Conservation (phyloP, 2,329 filamentous ascomycete species). For the Aspergillus puulaauensis region DNA sequence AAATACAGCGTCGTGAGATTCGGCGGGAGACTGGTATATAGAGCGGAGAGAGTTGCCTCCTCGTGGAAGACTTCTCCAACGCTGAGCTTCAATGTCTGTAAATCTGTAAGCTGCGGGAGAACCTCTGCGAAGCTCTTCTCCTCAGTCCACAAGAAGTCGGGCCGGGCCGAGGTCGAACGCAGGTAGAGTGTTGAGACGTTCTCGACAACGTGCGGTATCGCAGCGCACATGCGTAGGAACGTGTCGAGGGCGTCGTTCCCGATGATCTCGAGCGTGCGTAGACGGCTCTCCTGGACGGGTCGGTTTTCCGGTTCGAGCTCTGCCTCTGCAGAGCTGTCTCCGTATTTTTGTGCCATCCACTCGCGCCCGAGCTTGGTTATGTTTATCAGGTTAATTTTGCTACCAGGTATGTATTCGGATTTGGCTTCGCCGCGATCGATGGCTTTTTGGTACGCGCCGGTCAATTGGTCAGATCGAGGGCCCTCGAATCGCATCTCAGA, state of each 20-base stretch:
- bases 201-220: constrained; percentile 19
- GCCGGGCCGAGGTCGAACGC: constrained; percentile 19
- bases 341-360: constrained; percentile 16
- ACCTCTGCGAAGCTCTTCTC: constrained; percentile 15
- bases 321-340: neutral
- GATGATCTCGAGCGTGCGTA: constrained; percentile 26
- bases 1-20: constrained; percentile 25
- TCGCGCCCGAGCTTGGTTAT: constrained; percentile 15
- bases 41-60: constrained; percentile 10
- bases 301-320: neutral
- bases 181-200: constrained; percentile 20
- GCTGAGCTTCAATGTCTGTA: constrained; percentile 20
- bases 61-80: constrained; percentile 25
- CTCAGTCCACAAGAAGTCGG: constrained; percentile 18
- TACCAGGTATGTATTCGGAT: constrained; percentile 10
- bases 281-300: neutral
- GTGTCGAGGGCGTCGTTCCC: constrained; percentile 27
- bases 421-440: constrained; percentile 20
- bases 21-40: constrained; percentile 22
- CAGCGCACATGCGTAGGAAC: constrained; percentile 20
- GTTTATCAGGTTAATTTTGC: constrained; percentile 15
- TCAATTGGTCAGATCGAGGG: constrained; percentile 17
- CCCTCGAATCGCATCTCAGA: constrained; percentile 25
- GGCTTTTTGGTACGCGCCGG: constrained; percentile 6
- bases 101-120: constrained; percentile 13